Evolutionary conservation across 805 yeast species (phyloP), one percentile per base, ranked within the genome.

Genomic region (Clavispora asparagi): DNA sequence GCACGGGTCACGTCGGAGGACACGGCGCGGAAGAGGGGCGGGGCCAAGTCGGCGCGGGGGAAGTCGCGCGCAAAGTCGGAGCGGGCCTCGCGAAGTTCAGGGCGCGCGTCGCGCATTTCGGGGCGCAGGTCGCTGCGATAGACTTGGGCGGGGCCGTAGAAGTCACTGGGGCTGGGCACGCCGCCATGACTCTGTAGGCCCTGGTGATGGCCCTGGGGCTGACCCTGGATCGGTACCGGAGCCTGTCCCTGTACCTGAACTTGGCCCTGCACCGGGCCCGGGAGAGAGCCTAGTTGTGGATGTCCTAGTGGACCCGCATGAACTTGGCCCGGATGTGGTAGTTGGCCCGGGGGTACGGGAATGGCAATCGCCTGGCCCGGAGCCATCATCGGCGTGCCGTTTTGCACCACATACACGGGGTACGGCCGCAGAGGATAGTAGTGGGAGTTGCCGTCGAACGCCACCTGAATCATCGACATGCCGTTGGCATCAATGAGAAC

Each of bases 321-420:
- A 11, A 27, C 12, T 11, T 27, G 29, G 7, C 29, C 29, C 29
- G 29, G 29, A 7, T 27, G 29, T 19, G 23, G 23, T 4, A 30
- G n/a, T n/a, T 30, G 32, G 14, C 32, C 32, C 32, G 32, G 32
- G 11, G 40, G 54, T 16, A 49, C 25, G 10, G 48, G 50, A 35
- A 48, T 39, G 30, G 55, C 49, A 10, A 50, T 28, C n/a, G 51
- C 17, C 32, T 44, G 51, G n/a, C 47, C 48, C 17, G 39, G 49
- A 4, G 42, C 38, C 42, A 43, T 17, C 31, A 45, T 38, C 6
- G 39, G 29, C 26, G 27, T 42, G 25, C 33, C 32, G 6, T 46
- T 51, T 42, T 58, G 67, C 8, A 70, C 61, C 29, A 68, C 57
- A 49, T 70, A 70, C 4, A 70, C 67, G 4, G 75, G 74, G 46